These are phyloP conservation scores for Eimeria sp. DNA, from an alignment of 169 alveolate genomes.

Conservation along the genomic window DNA sequence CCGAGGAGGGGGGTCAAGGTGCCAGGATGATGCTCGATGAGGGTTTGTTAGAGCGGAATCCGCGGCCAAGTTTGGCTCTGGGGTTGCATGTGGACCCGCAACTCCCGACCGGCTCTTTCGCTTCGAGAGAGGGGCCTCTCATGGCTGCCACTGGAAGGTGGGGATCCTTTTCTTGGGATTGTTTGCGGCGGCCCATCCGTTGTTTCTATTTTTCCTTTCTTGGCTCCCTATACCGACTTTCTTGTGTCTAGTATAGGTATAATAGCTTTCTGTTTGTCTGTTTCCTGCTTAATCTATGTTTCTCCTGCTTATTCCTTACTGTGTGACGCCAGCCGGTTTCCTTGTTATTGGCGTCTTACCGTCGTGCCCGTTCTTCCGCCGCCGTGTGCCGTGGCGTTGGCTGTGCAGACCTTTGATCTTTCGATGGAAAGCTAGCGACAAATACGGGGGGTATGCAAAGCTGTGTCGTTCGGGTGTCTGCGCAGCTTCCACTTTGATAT, in stretches of 20 bases:
- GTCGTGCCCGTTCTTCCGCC: not conserved
- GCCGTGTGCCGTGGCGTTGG: not conserved
- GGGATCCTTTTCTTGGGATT: not conserved
- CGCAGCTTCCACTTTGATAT: constrained; percentile 73
- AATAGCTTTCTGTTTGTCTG: not conserved
- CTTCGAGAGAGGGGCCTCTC: constrained; percentile 63
- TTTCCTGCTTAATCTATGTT: too few species aligned
- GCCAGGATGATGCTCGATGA: constrained; percentile 82
- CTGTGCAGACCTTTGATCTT: not conserved
- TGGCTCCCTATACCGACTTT: not conserved
- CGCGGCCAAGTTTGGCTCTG: constrained; percentile 40
- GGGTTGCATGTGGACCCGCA: constrained; percentile 81
- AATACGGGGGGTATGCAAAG: too few species aligned
- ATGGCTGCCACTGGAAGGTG: constrained; percentile 82
- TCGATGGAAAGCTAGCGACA: too few species aligned
- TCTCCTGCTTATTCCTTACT: not conserved
- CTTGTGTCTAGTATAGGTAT: not conserved
- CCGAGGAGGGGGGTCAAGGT: constrained; percentile 85
- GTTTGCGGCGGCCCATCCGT: not conserved
- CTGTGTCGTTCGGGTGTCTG: not conserved
- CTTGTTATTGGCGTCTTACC: not conserved
- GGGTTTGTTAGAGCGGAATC: constrained; percentile 55
- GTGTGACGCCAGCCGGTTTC: not conserved
- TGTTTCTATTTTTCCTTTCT: not conserved
- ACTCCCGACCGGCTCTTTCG: constrained; percentile 76